Conservation (phyloP, 1,284 basidiomycete genomes). For the Pyrrhoderma noxium region DNA sequence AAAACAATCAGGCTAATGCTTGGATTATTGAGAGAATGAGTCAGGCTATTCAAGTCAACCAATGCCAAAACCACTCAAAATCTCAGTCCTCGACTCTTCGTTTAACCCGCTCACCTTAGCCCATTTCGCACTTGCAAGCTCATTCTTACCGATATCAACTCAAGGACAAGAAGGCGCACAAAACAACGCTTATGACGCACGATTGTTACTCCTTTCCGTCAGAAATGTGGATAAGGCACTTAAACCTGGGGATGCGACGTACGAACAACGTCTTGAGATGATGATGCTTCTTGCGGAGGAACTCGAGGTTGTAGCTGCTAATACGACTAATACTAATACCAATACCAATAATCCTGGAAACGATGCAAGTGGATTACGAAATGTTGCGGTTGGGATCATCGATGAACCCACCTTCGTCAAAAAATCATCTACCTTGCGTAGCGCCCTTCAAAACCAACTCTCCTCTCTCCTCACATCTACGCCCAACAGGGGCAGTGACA, state of each 20-base stretch:
- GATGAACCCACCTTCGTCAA: conserved; percentile 86
- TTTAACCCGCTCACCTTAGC: conserved; percentile 93
- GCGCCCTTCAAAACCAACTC: conserved; percentile 34
- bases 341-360: conserved; percentile 20
- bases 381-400: conserved; percentile 76
- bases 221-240: conserved; percentile 85
- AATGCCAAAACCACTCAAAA: conserved; percentile 26
- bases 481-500: conserved; percentile 12
- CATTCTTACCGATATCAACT: conserved; percentile 13
- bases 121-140: conserved; percentile 67
- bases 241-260: conserved; percentile 65
- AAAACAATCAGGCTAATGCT: no score
- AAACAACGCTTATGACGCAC: conserved; percentile 55
- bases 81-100: conserved; percentile 82
- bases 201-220: conserved; percentile 78
- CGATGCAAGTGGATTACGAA: conserved; percentile 22
- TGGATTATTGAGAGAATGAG: no score
- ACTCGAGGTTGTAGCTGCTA: conserved; percentile 41
- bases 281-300: conserved; percentile 61
- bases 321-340: background rate
- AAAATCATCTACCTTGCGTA: conserved; percentile 64
- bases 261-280: conserved; percentile 75
- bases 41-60: no score
- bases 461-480: conserved; percentile 3
- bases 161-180: background rate